Evolutionary conservation across 106 monocot species (phyloP), one percentile per base, ranked within the genome.

Genomic region (Dactylorhiza incarnata): DNA sequence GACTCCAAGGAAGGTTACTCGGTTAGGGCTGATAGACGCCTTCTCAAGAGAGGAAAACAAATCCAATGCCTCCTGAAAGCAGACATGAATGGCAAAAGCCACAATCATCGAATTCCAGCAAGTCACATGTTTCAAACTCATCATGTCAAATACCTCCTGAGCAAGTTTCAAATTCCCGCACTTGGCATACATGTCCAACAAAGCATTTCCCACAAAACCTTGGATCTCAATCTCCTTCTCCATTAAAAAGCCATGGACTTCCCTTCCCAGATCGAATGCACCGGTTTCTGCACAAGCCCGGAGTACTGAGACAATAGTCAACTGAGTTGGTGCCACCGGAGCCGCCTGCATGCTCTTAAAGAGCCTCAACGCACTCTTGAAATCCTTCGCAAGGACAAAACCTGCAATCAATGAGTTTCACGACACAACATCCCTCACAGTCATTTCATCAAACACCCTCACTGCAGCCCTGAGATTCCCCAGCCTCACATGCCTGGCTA

Each of bases 41-140:
- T 81, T 84, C 85, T 85, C 87, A 77, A 92, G 81, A 17, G 15
- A 46, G 17, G 86, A 54, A 78, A 94, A 94, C 65, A 94, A 59
- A 15, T 86, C 83, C 14, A 94, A 75, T 48, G 89, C 83, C 50
- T 89, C 86, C 48, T 82, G 79, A 5, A 65, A 85, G 74, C 74
- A 78, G 6, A 85, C 88, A 48, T 91, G 88, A 71, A 87, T 65
- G 49, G 89, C 89, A 69, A 89, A 74, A 15, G 81, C 87, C 26
- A 84, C 77, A 25, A 94, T 94, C 88, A 94, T 94, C 1, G 90
- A 67, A 72, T 94, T 94, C 89, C 94, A 94, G 72, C 85, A 83
- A 49, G 73, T 81, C 25, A 85, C 79, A 87, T 94, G 88, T 75
- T 85, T 94, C 75, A 78, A n/a, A 5, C 71, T 49, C 76, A 94